These are phyloP conservation scores for Epichloe gansuensis DNA, from an alignment of 2,329 filamentous ascomycete species.

Conservation along the genomic window DNA sequence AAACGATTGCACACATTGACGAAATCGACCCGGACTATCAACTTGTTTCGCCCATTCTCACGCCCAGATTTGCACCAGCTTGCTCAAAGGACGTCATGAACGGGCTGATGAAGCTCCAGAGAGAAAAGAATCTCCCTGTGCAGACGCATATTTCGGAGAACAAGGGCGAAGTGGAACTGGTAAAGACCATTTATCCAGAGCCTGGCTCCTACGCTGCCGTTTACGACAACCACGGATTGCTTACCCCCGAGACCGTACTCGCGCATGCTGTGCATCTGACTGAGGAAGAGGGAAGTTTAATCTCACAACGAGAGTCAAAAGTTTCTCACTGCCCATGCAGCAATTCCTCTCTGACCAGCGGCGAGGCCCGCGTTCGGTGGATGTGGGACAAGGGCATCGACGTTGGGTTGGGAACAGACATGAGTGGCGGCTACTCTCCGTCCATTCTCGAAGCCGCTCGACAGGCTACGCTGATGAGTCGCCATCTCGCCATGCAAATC, in stretches of 20 bases:
- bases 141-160: slow-evolving; percentile 93
- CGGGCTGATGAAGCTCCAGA: slow-evolving; percentile 51
- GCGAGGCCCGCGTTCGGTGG: slow-evolving; percentile 61
- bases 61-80: slow-evolving; percentile 53
- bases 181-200: slow-evolving; percentile 55
- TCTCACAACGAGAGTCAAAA: slow-evolving; percentile 48
- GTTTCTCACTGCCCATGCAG: slow-evolving; percentile 79
- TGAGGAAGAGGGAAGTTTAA: slow-evolving; percentile 49
- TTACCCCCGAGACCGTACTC: slow-evolving; percentile 63
- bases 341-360: slow-evolving; percentile 72
- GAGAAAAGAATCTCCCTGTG: slow-evolving; percentile 49
- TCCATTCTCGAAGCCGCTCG: slow-evolving; percentile 73
- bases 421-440: slow-evolving; percentile 75
- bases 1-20: slow-evolving; percentile 53
- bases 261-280: slow-evolving; percentile 74
- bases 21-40: slow-evolving; percentile 49
- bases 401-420: slow-evolving; percentile 81
- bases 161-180: slow-evolving; percentile 55
- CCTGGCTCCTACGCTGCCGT: slow-evolving; percentile 56
- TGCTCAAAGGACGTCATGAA: slow-evolving; percentile 49
- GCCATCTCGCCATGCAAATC: slow-evolving; percentile 50
- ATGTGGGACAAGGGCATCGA: slow-evolving; percentile 62
- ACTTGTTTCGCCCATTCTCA: slow-evolving; percentile 69
- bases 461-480: slow-evolving; percentile 66
- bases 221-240: slow-evolving; percentile 60